A percentile compares a stretch with the other conserved stretches of the same genome.
Conservation (phyloP, 305 asterid species). For the Salvia sclarea region DNA sequence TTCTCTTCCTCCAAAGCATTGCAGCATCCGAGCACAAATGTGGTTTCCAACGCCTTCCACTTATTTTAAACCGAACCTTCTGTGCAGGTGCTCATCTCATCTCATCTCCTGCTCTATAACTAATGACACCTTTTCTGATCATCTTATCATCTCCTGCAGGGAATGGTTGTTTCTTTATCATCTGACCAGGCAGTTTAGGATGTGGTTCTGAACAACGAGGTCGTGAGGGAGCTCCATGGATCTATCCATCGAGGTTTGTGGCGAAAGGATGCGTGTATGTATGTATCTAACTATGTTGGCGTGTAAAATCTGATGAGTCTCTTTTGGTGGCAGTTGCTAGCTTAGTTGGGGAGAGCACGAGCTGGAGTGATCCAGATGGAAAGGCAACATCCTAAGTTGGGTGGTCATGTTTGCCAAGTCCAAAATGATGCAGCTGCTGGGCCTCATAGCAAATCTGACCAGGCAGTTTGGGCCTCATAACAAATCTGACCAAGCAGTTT, state of each 20-base stretch:
- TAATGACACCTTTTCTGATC: too few relatives aligned
- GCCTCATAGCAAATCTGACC: slow-evolving; percentile 45
- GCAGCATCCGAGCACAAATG: slow-evolving; percentile 41
- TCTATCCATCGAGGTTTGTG: slow-evolving; percentile 53
- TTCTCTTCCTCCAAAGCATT: slow-evolving; percentile 34
- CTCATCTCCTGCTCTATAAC: too few relatives aligned
- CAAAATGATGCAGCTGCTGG: slow-evolving; percentile 49
- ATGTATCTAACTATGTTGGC: not conserved
- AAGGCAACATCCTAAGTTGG: slow-evolving; percentile 48
- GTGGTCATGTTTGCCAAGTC: slow-evolving; percentile 42
- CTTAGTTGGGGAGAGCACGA: slow-evolving; percentile 9
- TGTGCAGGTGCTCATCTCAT: slow-evolving; percentile 45
- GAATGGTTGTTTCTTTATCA: slow-evolving; percentile 70
- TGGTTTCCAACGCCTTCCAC: slow-evolving; percentile 57
- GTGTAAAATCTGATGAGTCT: not conserved
- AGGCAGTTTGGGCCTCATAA: too few relatives aligned
- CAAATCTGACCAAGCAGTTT: too few relatives aligned
- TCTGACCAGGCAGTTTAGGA: slow-evolving; percentile 86
- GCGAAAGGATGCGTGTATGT: too few relatives aligned
- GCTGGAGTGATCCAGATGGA: slow-evolving; percentile 20
- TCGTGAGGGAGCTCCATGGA: slow-evolving; percentile 64
- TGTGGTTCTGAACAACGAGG: slow-evolving; percentile 76
- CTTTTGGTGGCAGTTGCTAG: not conserved
- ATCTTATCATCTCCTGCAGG: slow-evolving; percentile 34
- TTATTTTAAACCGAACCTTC: slow-evolving; percentile 65